Percentiles rank a stretch among this genome's conserved stretches.
phyloP scores from a whole-genome alignment of 163 green algal genomes.

The Scenedesmus sp. region DNA sequence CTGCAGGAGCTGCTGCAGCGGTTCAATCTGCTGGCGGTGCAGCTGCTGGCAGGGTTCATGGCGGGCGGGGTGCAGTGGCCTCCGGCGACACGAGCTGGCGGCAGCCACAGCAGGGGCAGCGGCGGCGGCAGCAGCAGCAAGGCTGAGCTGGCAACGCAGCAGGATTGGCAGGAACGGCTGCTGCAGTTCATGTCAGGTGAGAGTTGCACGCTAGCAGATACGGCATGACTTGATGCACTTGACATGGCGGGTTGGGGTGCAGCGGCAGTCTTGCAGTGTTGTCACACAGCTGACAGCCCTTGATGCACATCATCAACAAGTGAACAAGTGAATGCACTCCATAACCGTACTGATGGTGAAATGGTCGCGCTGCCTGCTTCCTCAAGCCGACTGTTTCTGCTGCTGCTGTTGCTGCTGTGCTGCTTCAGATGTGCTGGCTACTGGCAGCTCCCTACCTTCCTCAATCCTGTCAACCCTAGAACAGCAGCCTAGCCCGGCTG shows the following conservation, averaged over 20 bases:
- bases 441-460: conserved; percentile 2
- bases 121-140: background rate
- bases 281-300: background rate
- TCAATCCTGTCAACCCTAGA: background rate
- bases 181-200: conserved; percentile 42
- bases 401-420: background rate
- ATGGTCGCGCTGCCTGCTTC: too few species aligned
- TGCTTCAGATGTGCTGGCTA: conserved; percentile 19
- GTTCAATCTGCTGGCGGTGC: conserved; percentile 46
- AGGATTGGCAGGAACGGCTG: conserved; percentile 34
- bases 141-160: background rate
- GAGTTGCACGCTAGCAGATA: background rate
- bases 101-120: background rate
- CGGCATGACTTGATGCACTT: background rate
- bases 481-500: background rate
- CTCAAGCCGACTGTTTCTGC: background rate
- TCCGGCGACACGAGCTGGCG: background rate
- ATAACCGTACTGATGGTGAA: too few species aligned
- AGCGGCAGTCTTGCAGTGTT: background rate
- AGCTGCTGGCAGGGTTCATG: conserved; percentile 38
- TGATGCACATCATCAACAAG: too few species aligned
- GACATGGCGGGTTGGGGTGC: background rate
- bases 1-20: conserved; percentile 28
- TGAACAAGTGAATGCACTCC: too few species aligned
- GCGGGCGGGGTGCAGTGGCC: conserved; percentile 17